phyloP scores from a whole-genome alignment of 495 filamentous ascomycete genomes.

The Chlorociboria aeruginascens region DNA sequence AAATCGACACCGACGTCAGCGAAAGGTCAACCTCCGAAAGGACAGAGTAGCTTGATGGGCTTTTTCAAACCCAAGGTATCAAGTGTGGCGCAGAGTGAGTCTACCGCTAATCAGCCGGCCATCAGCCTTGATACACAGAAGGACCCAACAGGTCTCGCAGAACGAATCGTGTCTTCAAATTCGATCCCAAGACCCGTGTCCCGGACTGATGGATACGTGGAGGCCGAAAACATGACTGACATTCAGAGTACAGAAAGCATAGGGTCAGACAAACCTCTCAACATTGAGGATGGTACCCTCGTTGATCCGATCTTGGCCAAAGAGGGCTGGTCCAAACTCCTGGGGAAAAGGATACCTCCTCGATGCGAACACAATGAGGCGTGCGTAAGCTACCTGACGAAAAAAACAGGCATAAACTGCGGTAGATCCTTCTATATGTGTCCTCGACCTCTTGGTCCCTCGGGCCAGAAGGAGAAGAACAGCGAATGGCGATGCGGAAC shows the following conservation, averaged over 20 bases:
- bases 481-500: conserved; percentile 78
- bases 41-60: conserved; percentile 67
- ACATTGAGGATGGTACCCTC: conserved; percentile 17
- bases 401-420: conserved; percentile 75
- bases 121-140: conserved; percentile 4
- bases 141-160: neutral
- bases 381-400: conserved; percentile 68
- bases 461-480: conserved; percentile 67
- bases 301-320: conserved; percentile 62
- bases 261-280: conserved; percentile 6
- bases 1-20: conserved; percentile 20
- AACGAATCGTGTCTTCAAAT: neutral
- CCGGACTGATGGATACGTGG: neutral
- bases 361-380: conserved; percentile 82
- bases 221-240: neutral
- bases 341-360: conserved; percentile 62
- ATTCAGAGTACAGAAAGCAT: neutral
- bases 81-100: conserved; percentile 5
- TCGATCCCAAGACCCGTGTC: neutral
- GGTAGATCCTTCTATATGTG: conserved; percentile 86
- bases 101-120: conserved; percentile 6
- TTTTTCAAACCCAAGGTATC: conserved; percentile 62
- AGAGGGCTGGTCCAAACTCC: conserved; percentile 76
- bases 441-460: conserved; percentile 66
- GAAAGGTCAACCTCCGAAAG: conserved; percentile 28